Evolutionary conservation across 768 basidiomycete species (phyloP).

Genomic region (Coprinopsis sp.): DNA sequence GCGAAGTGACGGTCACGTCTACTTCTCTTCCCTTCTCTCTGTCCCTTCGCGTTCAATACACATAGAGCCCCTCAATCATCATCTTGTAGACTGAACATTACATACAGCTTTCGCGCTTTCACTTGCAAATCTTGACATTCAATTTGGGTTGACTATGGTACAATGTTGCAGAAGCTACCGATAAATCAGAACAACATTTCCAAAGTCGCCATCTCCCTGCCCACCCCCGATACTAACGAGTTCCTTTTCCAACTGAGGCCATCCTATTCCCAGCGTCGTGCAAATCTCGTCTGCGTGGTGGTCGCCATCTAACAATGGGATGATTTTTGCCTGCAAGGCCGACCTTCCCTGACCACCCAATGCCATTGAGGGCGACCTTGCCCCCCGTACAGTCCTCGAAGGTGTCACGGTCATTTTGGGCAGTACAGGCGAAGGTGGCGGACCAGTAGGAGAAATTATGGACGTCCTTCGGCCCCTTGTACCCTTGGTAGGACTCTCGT

Average conservation of each 20-base stretch:
- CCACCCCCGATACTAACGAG: constrained; percentile 56
- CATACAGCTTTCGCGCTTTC: too few relatives aligned
- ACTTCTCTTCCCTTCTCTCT: constrained; percentile 83
- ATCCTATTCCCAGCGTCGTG: constrained; percentile 75
- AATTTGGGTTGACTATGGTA: too few relatives aligned
- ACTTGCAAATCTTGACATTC: too few relatives aligned
- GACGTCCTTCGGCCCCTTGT: constrained; percentile 32
- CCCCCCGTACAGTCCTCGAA: constrained; percentile 44
- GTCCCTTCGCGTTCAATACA: constrained; percentile 59
- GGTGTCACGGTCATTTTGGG: constrained; percentile 31
- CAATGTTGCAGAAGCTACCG: too few relatives aligned
- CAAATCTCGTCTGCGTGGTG: constrained; percentile 92
- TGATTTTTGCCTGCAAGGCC: constrained; percentile 53
- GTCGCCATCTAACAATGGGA: constrained; percentile 72
- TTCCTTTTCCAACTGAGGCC: constrained; percentile 78
- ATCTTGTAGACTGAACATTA: too few relatives aligned
- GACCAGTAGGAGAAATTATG: constrained; percentile 28
- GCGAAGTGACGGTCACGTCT: constrained; percentile 86
- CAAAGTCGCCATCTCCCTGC: constrained; percentile 61
- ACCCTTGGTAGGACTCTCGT: constrained; percentile 22
- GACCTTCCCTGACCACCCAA: constrained; percentile 17
- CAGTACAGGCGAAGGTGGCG: constrained; percentile 38
- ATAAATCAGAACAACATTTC: constrained; percentile 75
- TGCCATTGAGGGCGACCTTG: constrained; percentile 54
- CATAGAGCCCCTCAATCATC: constrained; percentile 6